phyloP scores from a whole-genome alignment of 306 rosid species.

The Castanea crenata region DNA sequence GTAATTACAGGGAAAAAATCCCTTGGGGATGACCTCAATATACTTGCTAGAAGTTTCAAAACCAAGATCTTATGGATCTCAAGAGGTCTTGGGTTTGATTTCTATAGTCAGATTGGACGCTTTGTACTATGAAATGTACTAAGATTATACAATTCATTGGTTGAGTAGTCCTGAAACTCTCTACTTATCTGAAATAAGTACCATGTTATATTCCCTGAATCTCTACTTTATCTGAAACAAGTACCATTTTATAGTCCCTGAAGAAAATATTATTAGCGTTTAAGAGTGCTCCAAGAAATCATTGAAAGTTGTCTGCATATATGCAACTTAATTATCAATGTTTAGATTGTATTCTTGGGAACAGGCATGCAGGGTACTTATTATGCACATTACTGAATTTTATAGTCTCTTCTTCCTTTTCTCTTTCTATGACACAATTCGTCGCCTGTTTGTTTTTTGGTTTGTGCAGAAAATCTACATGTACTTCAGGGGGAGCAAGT shows the following conservation, averaged over 20 bases:
- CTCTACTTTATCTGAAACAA: not conserved
- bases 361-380: not conserved
- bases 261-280: not conserved
- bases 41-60: too few relatives aligned
- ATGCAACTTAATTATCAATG: not conserved
- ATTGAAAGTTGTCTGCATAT: not conserved
- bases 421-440: not conserved
- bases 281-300: not conserved
- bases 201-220: not conserved
- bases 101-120: too few relatives aligned
- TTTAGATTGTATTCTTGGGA: not conserved
- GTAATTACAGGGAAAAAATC: too few relatives aligned
- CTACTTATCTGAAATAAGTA: too few relatives aligned
- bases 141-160: too few relatives aligned
- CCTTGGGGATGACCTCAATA: too few relatives aligned
- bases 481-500: conserved; percentile 88
- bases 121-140: too few relatives aligned
- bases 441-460: conserved; percentile 11
- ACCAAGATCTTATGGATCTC: too few relatives aligned
- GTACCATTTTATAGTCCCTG: not conserved
- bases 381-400: not conserved
- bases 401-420: not conserved
- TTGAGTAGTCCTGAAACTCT: too few relatives aligned
- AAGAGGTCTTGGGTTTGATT: too few relatives aligned
- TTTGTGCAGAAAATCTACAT: conserved; percentile 83